Conservation (phyloP, 139 green algal species). For the Chlamydomonas asymmetrica region DNA sequence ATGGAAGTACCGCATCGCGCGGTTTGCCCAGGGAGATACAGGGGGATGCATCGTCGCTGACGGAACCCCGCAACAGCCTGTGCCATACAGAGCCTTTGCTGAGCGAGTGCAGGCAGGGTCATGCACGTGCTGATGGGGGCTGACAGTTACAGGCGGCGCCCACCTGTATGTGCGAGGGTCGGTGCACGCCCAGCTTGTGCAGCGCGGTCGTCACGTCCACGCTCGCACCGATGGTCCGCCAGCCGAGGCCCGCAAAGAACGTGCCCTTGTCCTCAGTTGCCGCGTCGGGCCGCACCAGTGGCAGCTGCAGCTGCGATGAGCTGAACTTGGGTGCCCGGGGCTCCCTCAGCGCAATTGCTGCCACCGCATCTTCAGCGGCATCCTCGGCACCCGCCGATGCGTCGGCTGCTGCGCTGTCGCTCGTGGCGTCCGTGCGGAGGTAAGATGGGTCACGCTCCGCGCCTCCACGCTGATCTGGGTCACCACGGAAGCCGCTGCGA, state of each 20-base stretch:
- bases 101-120: too few relatives aligned
- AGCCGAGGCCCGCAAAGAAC: slow-evolving; percentile 62
- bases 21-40: too few relatives aligned
- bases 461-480: background rate
- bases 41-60: too few relatives aligned
- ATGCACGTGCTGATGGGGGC: too few relatives aligned
- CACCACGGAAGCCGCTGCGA: background rate
- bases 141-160: background rate
- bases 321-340: background rate
- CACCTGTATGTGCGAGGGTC: slow-evolving; percentile 79
- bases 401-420: too few relatives aligned
- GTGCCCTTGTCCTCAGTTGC: slow-evolving; percentile 37
- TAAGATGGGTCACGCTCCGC: background rate
- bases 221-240: slow-evolving; percentile 39
- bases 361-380: background rate
- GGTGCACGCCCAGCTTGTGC: slow-evolving; percentile 52
- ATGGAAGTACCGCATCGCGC: too few relatives aligned
- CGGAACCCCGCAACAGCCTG: too few relatives aligned
- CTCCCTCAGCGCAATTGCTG: background rate
- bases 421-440: too few relatives aligned
- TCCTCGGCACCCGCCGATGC: background rate
- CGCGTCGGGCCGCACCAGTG: slow-evolving; percentile 13
- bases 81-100: too few relatives aligned
- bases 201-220: slow-evolving; percentile 57
- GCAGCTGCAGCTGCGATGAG: too few relatives aligned